Conservation (phyloP, 2,329 filamentous ascomycete species). For the Penicillium hesseltinei region DNA sequence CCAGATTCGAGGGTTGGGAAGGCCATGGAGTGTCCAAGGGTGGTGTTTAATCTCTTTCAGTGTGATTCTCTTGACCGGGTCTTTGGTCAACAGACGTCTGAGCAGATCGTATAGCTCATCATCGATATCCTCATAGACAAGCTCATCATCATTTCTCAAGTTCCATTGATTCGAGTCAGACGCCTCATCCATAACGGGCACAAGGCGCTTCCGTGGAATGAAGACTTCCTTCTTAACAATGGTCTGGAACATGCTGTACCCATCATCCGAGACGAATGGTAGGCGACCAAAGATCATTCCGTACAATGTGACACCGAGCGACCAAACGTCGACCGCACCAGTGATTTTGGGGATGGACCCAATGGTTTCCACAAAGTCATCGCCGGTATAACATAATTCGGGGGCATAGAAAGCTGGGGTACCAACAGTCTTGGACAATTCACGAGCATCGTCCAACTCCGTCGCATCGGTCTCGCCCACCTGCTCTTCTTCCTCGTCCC, state of each 20-base stretch:
- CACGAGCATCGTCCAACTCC: constrained; percentile 87
- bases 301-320: constrained; percentile 91
- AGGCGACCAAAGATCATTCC: constrained; percentile 92
- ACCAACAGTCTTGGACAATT: constrained; percentile 96
- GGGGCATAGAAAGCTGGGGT: constrained; percentile 97
- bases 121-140: constrained; percentile 83
- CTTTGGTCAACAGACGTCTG: constrained; percentile 76
- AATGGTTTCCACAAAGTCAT: constrained; percentile 55
- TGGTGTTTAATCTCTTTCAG: constrained; percentile 91
- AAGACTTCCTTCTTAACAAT: constrained; percentile 93
- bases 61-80: constrained; percentile 83
- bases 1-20: constrained; percentile 74
- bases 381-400: constrained; percentile 87
- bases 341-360: constrained; percentile 70
- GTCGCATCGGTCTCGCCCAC: constrained; percentile 78
- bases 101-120: constrained; percentile 77
- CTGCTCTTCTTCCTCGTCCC: constrained; percentile 76
- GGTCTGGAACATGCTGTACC: constrained; percentile 85
- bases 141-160: constrained; percentile 67
- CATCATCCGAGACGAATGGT: constrained; percentile 87
- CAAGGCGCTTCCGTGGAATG: constrained; percentile 78
- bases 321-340: constrained; percentile 96
- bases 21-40: constrained; percentile 79
- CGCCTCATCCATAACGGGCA: constrained; percentile 58
- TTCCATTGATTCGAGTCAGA: constrained; percentile 48